phyloP scores from a whole-genome alignment of 352 stramenopile species.

The Phytophthora fragariae region DNA sequence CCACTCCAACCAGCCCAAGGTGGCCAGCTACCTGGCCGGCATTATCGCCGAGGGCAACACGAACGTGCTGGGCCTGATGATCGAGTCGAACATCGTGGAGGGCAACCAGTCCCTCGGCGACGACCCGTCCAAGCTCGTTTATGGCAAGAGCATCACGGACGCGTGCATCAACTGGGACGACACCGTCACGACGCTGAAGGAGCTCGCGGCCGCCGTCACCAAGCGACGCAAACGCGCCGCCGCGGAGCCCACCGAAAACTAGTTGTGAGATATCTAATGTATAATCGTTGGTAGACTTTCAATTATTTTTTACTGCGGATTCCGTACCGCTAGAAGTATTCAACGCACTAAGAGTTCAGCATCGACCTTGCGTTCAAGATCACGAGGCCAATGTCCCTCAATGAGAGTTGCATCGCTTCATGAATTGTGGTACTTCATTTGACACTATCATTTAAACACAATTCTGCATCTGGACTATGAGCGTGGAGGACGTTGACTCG shows the following conservation, averaged over 20 bases:
- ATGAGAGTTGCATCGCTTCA: no score
- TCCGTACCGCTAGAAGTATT: background rate
- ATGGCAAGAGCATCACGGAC: slow-evolving; percentile 90
- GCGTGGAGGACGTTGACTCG: slow-evolving; percentile 55
- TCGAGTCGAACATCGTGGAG: slow-evolving; percentile 90
- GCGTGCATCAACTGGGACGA: slow-evolving; percentile 89
- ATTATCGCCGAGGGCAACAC: slow-evolving; percentile 70
- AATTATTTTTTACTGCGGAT: background rate
- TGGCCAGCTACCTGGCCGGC: slow-evolving; percentile 70
- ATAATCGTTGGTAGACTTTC: slow-evolving; percentile 16
- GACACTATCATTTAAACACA: slow-evolving; percentile 23
- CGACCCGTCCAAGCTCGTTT: slow-evolving; percentile 75
- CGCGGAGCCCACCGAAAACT: slow-evolving; percentile 28
- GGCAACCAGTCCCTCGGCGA: slow-evolving; percentile 84
- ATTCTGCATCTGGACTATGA: slow-evolving; percentile 10
- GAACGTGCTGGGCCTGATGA: slow-evolving; percentile 87
- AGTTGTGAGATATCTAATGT: slow-evolving; percentile 33
- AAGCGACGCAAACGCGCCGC: slow-evolving; percentile 47
- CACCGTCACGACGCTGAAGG: slow-evolving; percentile 68
- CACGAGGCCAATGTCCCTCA: background rate
- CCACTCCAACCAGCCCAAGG: slow-evolving; percentile 86
- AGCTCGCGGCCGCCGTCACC: slow-evolving; percentile 64
- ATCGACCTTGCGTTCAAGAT: no score
- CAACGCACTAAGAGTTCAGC: no score
- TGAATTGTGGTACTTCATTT: background rate